Percentiles rank a stretch among this genome's conserved stretches.
Conservation (phyloP, 129 eudicot species). For the Tagetes patula region DNA sequence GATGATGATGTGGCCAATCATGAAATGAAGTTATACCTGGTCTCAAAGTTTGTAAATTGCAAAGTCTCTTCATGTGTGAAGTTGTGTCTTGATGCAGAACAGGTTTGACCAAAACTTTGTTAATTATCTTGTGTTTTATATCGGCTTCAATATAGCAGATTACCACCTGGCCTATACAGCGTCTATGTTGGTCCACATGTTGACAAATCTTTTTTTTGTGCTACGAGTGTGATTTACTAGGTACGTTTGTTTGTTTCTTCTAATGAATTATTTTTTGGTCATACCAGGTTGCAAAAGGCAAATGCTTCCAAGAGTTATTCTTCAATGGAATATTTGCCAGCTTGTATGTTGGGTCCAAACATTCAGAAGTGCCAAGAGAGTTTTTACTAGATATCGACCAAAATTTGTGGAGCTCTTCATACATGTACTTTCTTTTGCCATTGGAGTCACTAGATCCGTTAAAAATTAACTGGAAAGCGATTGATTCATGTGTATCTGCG, state of each 20-base stretch:
- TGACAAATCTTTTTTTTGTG: not conserved
- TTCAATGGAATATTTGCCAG: constrained; percentile 85
- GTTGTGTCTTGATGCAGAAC: constrained; percentile 50
- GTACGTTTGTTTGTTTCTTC: not conserved
- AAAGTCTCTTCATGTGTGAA: constrained; percentile 52
- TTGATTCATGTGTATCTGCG: constrained; percentile 62
- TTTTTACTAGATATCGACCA: constrained; percentile 45
- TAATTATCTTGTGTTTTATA: not conserved
- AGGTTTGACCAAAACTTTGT: constrained; percentile 45
- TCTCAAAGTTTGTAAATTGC: constrained; percentile 56
- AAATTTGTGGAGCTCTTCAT: constrained; percentile 62
- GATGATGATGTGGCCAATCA: constrained; percentile 74
- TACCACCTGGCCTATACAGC: not conserved
- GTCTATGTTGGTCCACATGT: not conserved
- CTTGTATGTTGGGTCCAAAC: constrained; percentile 46
- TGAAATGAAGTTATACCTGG: constrained; percentile 62
- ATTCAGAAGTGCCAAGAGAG: constrained; percentile 39
- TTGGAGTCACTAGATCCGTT: constrained; percentile 46
- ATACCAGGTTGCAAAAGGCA: constrained; percentile 59
- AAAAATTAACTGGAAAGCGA: constrained; percentile 58
- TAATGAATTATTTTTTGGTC: constrained; percentile 21
- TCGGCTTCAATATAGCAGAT: not conserved
- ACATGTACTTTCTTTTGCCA: constrained; percentile 79
- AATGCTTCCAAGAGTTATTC: constrained; percentile 75
- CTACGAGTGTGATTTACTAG: too few relatives aligned